These are phyloP conservation scores for Pseudonitzschia multistriata DNA, from an alignment of 108 stramenopile species.

Conservation along the genomic window DNA sequence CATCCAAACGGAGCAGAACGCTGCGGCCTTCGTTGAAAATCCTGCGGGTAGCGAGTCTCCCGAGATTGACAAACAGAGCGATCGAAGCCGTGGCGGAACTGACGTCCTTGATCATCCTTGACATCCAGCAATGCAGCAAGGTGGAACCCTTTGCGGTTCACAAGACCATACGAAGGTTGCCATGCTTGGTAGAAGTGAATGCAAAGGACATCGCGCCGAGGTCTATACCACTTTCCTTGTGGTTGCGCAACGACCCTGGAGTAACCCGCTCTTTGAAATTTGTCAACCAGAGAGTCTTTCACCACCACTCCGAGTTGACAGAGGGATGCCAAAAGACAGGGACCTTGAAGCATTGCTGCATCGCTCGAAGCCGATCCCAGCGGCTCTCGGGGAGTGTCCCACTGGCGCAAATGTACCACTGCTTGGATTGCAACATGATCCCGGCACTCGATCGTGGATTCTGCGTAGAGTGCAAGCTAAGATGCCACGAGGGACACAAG, in stretches of 20 bases:
- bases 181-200: conserved; percentile 29
- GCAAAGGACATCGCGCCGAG: conserved; percentile 20
- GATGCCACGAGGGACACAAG: conserved; percentile 28
- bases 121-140: conserved; percentile 18
- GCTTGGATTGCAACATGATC: conserved; percentile 29
- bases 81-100: conserved; percentile 14
- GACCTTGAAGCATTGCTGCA: conserved; percentile 10
- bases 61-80: conserved; percentile 16
- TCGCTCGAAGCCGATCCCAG: conserved; percentile 26
- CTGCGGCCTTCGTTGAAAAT: conserved; percentile 2
- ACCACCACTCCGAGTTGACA: not conserved
- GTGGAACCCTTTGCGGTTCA: conserved; percentile 8
- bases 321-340: not conserved
- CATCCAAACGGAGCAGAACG: conserved; percentile 8
- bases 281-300: conserved; percentile 15
- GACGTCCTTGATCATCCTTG: conserved; percentile 22
- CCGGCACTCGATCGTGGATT: conserved; percentile 33
- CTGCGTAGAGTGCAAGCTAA: conserved; percentile 22
- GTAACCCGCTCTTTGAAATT: not conserved
- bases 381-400: conserved; percentile 15
- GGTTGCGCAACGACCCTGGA: conserved; percentile 11
- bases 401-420: conserved; percentile 34
- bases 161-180: conserved; percentile 14
- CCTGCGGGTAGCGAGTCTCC: conserved; percentile 17
- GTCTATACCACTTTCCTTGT: not conserved